Conservation (phyloP, 192 early-diverging fungal genomes). For the Dispira simplex region DNA sequence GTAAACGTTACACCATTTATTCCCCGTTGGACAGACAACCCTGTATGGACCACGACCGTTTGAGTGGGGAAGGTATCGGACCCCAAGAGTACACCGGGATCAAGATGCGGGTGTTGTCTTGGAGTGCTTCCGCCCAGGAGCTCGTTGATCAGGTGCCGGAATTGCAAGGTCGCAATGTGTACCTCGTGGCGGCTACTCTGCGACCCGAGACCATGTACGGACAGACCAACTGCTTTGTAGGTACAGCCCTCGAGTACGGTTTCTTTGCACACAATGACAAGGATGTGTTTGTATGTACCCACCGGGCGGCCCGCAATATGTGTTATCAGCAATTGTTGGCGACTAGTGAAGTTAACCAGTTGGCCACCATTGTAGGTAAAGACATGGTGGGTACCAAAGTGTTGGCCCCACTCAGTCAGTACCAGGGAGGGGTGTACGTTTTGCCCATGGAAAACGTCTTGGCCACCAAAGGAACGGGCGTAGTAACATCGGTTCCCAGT, state of each 20-base stretch:
- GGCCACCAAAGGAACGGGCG: slow-evolving; percentile 93
- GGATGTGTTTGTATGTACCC: slow-evolving; percentile 80
- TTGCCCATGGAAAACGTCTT: slow-evolving; percentile 96
- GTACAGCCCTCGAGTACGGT: slow-evolving; percentile 81
- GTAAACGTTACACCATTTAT: slow-evolving; percentile 94
- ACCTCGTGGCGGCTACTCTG: slow-evolving; percentile 87
- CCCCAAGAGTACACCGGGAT: slow-evolving; percentile 95
- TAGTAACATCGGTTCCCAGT: slow-evolving; percentile 97
- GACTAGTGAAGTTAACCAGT: slow-evolving; percentile 37
- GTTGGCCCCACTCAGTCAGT: slow-evolving; percentile 71
- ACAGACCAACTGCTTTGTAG: slow-evolving; percentile 97
- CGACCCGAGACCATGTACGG: slow-evolving; percentile 99
- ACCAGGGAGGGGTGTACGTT: slow-evolving; percentile 64
- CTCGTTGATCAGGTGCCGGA: slow-evolving; percentile 27
- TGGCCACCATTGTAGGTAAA: slow-evolving; percentile 61
- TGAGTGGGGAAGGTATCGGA: slow-evolving; percentile 80
- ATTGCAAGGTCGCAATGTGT: slow-evolving; percentile 64
- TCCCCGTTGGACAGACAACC: slow-evolving; percentile 88
- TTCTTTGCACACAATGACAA: slow-evolving; percentile 61
- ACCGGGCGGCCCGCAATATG: slow-evolving; percentile 95
- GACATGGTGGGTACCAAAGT: slow-evolving; percentile 80
- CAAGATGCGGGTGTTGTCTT: slow-evolving; percentile 72
- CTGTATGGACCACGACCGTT: slow-evolving; percentile 98
- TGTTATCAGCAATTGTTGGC: slow-evolving; percentile 79
- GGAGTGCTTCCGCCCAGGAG: slow-evolving; percentile 31